Percentiles rank a stretch among this genome's conserved stretches.
phyloP scores from a whole-genome alignment of 2,329 filamentous ascomycete species.

The Hysterium pulicare region DNA sequence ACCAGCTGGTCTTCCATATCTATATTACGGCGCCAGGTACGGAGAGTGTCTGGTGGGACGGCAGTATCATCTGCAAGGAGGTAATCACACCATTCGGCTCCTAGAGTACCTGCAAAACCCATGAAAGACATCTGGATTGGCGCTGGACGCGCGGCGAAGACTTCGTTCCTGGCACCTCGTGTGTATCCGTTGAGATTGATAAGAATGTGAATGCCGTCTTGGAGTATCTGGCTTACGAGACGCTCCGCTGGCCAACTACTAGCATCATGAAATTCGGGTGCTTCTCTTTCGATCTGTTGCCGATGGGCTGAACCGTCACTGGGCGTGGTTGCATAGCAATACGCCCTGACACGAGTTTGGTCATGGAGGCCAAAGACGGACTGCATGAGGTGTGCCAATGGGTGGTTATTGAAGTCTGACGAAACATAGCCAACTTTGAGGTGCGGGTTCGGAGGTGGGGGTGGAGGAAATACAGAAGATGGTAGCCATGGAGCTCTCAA shows the following conservation, averaged over 20 bases:
- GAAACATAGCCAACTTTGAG: slow-evolving; percentile 96
- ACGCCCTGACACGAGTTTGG: slow-evolving; percentile 68
- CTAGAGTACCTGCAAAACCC: slow-evolving; percentile 94
- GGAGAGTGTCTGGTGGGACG: slow-evolving; percentile 75
- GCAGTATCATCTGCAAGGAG: slow-evolving; percentile 86
- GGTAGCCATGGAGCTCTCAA: slow-evolving; percentile 85
- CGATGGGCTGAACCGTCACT: slow-evolving; percentile 88
- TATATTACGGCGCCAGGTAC: slow-evolving; percentile 73
- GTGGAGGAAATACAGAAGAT: slow-evolving; percentile 75
- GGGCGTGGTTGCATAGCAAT: slow-evolving; percentile 91
- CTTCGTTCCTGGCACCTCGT: slow-evolving; percentile 90
- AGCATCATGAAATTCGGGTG: slow-evolving; percentile 85
- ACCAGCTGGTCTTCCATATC: slow-evolving; percentile 65
- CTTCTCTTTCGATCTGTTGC: slow-evolving; percentile 87
- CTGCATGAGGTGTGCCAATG: slow-evolving; percentile 95
- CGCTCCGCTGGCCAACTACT: slow-evolving; percentile 82
- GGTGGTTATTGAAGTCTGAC: slow-evolving; percentile 98
- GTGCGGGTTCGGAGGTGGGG: slow-evolving; percentile 72
- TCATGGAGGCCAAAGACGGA: slow-evolving; percentile 95
- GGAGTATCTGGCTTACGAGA: slow-evolving; percentile 79
- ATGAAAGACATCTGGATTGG: slow-evolving; percentile 99
- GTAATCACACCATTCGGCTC: slow-evolving; percentile 98
- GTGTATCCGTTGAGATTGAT: slow-evolving; percentile 99
- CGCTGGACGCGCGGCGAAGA: slow-evolving; percentile 90
- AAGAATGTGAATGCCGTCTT: slow-evolving; percentile 87